These are phyloP conservation scores for Solanum appendiculatum DNA, from an alignment of 257 asterid species.

Conservation along the genomic window DNA sequence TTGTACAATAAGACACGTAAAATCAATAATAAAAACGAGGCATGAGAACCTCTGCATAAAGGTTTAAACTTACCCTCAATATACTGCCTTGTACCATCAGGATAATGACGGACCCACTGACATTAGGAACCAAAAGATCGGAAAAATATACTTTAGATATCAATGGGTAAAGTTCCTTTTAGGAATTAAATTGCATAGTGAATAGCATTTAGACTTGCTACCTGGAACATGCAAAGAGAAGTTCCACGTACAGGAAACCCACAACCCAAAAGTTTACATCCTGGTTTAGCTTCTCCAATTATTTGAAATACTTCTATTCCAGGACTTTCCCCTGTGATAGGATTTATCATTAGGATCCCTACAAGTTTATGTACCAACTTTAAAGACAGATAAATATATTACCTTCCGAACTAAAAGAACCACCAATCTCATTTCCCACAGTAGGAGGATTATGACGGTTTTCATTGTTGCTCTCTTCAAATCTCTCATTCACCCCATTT, in stretches of 20 bases:
- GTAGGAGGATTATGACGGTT: conserved; percentile 41
- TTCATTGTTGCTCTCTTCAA: conserved; percentile 36
- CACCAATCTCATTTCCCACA: conserved; percentile 31
- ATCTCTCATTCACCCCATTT: conserved; percentile 34
- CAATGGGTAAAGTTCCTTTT: neutral
- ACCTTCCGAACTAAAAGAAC: conserved; percentile 71
- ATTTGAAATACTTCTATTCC: conserved; percentile 90
- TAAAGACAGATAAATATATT: conserved; percentile 4
- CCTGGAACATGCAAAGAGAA: conserved; percentile 99
- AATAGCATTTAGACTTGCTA: conserved; percentile 8
- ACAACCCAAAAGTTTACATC: conserved; percentile 78
- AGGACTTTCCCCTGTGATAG: conserved; percentile 63
- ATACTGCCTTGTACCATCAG: conserved; percentile 93
- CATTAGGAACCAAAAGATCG: conserved; percentile 10
- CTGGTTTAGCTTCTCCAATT: conserved; percentile 94
- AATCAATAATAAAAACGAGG: neutral
- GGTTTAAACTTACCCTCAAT: conserved; percentile 61
- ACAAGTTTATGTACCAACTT: neutral
- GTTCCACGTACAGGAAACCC: conserved; percentile 96
- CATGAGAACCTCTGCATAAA: neutral
- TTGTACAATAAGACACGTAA: neutral
- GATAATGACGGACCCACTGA: conserved; percentile 99
- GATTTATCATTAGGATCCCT: conserved; percentile 14
- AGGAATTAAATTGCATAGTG: neutral
- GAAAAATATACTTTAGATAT: neutral